Evolutionary conservation across 345 rosid genomes (phyloP).

Genomic region (Citrus sp.): DNA sequence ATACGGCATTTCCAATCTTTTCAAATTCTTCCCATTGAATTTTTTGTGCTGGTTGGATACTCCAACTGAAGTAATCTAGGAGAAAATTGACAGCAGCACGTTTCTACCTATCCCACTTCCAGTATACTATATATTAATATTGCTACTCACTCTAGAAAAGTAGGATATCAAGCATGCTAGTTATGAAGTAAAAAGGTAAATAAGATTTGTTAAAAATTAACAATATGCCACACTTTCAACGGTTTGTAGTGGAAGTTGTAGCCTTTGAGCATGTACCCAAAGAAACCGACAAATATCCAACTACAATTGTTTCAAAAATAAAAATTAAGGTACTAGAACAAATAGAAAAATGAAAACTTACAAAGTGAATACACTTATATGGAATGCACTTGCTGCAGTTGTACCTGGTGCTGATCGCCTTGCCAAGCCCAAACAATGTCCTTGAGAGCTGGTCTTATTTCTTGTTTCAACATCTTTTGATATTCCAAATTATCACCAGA

Average conservation of each 20-base stretch:
- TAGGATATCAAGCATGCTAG: neutral
- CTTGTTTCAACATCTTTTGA: conserved; percentile 25
- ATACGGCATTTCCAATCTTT: neutral
- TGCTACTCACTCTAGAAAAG: neutral
- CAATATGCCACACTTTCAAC: neutral
- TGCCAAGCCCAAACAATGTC: conserved; percentile 45
- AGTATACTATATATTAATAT: neutral
- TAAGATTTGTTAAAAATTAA: neutral
- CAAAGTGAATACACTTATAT: neutral
- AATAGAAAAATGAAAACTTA: neutral
- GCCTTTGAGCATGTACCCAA: neutral
- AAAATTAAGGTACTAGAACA: neutral
- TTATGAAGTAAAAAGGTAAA: neutral
- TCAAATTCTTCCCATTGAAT: neutral
- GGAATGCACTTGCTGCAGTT: neutral
- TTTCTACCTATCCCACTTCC: neutral
- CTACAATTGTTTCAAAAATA: neutral
- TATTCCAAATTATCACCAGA: conserved; percentile 38
- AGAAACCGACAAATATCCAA: neutral
- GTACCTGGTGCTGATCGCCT: conserved; percentile 25
- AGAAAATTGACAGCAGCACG: neutral
- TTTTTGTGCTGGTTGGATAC: neutral
- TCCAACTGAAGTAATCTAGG: no score
- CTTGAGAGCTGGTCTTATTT: conserved; percentile 36
- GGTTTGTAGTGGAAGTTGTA: neutral